Percentiles rank a stretch among this genome's conserved stretches.
Evolutionary conservation across 2,329 filamentous ascomycete genomes (phyloP).

Genomic region (Berkeleyomyces rouxiae): DNA sequence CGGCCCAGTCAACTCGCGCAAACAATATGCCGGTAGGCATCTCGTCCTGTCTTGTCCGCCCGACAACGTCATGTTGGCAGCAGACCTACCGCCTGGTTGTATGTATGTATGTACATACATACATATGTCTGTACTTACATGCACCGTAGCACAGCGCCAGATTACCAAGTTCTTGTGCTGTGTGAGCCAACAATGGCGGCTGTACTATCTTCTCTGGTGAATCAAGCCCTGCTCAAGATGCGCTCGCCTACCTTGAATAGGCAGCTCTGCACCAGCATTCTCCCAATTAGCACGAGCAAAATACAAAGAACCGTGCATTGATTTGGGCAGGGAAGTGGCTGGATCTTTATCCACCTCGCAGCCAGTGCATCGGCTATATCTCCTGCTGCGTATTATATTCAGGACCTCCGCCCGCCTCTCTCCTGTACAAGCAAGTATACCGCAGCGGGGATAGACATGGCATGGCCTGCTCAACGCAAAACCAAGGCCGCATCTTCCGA

Average conservation of each 20-base stretch:
- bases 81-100: too few relatives aligned
- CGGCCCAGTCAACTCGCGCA: too few relatives aligned
- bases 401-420: not conserved
- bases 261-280: too few relatives aligned
- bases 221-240: too few relatives aligned
- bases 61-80: too few relatives aligned
- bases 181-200: not conserved
- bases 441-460: not conserved
- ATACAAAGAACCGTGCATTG: not conserved
- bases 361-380: not conserved
- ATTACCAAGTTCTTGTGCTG: not conserved
- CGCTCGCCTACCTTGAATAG: too few relatives aligned
- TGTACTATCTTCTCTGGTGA: too few relatives aligned
- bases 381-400: not conserved
- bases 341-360: not conserved
- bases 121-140: not conserved
- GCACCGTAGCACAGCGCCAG: not conserved
- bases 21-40: too few relatives aligned
- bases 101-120: not conserved
- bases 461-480: not conserved
- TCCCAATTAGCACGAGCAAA: not conserved
- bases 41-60: too few relatives aligned
- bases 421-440: too few relatives aligned
- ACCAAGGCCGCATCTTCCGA: not conserved
- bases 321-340: not conserved